Base-by-base conservation (phyloP, 1,284 basidiomycete genomes). In the Apiotrichum akiyoshidainum region DNA sequence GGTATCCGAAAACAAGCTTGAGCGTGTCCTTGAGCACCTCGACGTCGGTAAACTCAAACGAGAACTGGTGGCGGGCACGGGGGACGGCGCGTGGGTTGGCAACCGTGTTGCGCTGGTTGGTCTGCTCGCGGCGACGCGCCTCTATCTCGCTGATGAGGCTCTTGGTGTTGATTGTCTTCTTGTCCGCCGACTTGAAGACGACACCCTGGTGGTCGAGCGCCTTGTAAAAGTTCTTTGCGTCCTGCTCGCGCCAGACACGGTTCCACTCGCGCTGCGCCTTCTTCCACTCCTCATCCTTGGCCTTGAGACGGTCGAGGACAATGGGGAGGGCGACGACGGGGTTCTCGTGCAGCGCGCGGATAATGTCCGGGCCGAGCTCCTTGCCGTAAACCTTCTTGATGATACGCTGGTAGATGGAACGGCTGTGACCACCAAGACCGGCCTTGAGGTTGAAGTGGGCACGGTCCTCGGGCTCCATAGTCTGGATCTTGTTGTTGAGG, bases 251-350 rank as follows among this genome's bases (percentile, higher is more conserved):
- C 96, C 96, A 99, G 22, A 94, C 93, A 62, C 90, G 86, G 79
- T 90, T 92, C 92, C 93, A 99, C 77, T 98, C 95, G 54, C 94
- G 84, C 77, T 96, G 90, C 26, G 89, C 87, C 39, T 90, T 83
- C 75, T 92, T 88, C 96, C 96, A 99, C 74, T 99, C 96, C 66
- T 98, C 93, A 75, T 97, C 91, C 78, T 96, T 97, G 73, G 88
- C 87, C 81, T 92, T 95, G 59, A 99, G 82, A 16, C 96, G 86
- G 42, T 85, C 82, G 9, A 99, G 84, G 7, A 99, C 92, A 64
- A 99, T 91, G 4, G 95, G 94, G 9, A 98, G 87, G 0, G 95
- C 87, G 45, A 92, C 87, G 53, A 85, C 86, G 0, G 96, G 96
- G 68, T 87, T 89, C 58, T 99, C 95, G 77, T 98, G 93, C 58